These are phyloP conservation scores for Talaromyces marneffei DNA, from an alignment of 2,329 filamentous ascomycete genomes.

Conservation along the genomic window DNA sequence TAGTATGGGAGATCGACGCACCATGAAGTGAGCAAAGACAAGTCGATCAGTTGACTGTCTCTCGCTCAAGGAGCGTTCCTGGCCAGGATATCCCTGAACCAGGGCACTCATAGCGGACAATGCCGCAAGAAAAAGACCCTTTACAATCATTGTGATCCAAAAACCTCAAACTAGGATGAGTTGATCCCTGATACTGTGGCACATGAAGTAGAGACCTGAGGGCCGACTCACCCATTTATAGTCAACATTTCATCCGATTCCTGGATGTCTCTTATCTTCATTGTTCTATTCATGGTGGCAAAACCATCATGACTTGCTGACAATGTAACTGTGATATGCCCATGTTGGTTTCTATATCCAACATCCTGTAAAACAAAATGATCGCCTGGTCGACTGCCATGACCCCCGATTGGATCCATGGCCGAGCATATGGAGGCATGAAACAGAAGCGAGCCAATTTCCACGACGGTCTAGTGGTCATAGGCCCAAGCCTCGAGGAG, in stretches of 20 bases:
- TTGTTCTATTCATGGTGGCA: neutral
- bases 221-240: neutral
- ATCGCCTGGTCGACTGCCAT: neutral
- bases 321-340: constrained; percentile 6
- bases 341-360: neutral
- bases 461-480: too few relatives aligned
- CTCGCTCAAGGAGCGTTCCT: neutral
- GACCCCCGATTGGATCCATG: neutral
- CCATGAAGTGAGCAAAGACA: constrained; percentile 17
- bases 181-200: neutral
- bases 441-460: too few relatives aligned
- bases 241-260: neutral
- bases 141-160: neutral
- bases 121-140: constrained; percentile 2
- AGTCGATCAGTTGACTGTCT: constrained; percentile 7
- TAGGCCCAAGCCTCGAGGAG: neutral
- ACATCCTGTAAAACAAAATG: neutral
- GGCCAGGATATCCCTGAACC: constrained; percentile 2
- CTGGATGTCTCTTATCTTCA: neutral
- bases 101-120: constrained; percentile 6
- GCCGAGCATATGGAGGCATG: neutral
- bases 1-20: neutral
- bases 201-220: neutral
- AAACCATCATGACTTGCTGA: neutral
- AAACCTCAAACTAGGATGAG: neutral